Conservation (phyloP, 2,329 filamentous ascomycete species). For the Penicillium paneum region DNA sequence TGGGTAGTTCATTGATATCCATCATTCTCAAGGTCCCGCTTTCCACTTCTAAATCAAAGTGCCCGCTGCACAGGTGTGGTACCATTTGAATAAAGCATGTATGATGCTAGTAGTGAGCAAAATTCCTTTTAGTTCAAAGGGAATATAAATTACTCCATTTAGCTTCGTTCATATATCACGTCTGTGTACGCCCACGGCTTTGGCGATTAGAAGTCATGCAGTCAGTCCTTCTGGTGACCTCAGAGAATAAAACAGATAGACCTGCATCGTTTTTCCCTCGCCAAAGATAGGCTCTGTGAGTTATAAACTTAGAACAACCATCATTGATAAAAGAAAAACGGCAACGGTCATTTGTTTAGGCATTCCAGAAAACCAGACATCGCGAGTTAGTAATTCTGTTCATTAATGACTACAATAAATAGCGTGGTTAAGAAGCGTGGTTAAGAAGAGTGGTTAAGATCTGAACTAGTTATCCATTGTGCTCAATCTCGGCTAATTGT, state of each 20-base stretch:
- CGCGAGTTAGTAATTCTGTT: background rate
- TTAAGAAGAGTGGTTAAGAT: too few relatives aligned
- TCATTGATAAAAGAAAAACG: background rate
- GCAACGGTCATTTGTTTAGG: background rate
- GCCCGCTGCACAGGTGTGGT: too few relatives aligned
- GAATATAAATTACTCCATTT: background rate
- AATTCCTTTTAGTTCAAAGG: background rate
- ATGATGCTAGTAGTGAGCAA: background rate
- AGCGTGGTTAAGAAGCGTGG: too few relatives aligned
- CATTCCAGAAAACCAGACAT: background rate
- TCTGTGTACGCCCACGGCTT: background rate
- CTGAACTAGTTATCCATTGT: too few relatives aligned
- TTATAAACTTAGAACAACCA: background rate
- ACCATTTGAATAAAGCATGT: background rate
- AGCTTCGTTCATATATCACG: background rate
- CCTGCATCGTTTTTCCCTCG: background rate
- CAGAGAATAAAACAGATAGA: background rate
- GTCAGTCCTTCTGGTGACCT: background rate
- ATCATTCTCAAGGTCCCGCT: too few relatives aligned
- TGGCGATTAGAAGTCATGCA: background rate
- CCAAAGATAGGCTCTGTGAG: background rate
- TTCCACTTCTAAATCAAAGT: too few relatives aligned
- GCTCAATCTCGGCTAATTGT: too few relatives aligned
- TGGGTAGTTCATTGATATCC: too few relatives aligned
- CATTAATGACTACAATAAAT: too few relatives aligned